Evolutionary conservation across 108 stramenopile genomes (phyloP).

Genomic region (Nannochloropsis oceanica): DNA sequence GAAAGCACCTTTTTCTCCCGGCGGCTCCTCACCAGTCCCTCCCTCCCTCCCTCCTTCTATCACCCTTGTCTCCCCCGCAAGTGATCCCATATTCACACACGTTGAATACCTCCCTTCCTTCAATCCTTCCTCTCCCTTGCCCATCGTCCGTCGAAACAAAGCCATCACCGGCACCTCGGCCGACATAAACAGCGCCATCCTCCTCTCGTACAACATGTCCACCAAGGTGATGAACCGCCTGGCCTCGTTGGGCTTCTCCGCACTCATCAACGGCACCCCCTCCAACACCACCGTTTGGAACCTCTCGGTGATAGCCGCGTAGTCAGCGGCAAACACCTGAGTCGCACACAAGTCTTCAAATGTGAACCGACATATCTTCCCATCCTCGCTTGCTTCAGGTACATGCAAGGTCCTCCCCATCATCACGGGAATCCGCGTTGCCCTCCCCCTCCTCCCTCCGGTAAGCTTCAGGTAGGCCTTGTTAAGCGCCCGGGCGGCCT

Average conservation of each 20-base stretch:
- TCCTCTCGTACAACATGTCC: conserved; percentile 78
- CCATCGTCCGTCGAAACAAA: neutral
- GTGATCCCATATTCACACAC: no score
- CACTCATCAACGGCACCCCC: conserved; percentile 51
- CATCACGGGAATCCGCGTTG: neutral
- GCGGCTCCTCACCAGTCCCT: neutral
- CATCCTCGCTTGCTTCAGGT: neutral
- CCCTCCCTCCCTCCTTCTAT: neutral
- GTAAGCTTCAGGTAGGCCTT: neutral
- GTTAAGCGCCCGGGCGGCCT: neutral
- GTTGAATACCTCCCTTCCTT: no score
- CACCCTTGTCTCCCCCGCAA: neutral
- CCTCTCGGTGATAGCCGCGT: conserved; percentile 56
- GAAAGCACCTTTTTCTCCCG: neutral
- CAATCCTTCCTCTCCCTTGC: neutral
- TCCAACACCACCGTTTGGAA: conserved; percentile 58
- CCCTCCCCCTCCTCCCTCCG: neutral
- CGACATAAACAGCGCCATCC: conserved; percentile 30
- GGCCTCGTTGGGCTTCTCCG: conserved; percentile 53
- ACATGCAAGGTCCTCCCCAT: neutral
- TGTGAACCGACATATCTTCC: conserved; percentile 31
- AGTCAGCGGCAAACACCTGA: conserved; percentile 68
- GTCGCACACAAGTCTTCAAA: conserved; percentile 71
- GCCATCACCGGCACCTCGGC: conserved; percentile 12
- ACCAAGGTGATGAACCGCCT: conserved; percentile 86